Base-by-base conservation (phyloP, 176 grass and related monocot species). In the Oryza coarctata region DNA sequence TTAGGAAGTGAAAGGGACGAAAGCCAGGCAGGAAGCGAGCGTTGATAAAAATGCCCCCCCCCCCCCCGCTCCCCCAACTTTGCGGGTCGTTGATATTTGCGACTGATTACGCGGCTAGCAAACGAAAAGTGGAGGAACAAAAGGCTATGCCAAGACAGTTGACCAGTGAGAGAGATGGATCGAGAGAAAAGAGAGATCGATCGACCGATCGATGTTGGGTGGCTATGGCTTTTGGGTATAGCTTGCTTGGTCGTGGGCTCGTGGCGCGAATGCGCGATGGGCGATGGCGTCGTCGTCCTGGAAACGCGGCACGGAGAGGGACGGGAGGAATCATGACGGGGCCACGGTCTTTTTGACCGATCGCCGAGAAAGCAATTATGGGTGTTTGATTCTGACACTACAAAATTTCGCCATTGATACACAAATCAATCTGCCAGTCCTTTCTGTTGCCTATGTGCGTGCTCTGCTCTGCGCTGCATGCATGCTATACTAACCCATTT, bases 381-480 rank as follows among this genome's bases (percentile, higher is more conserved):
- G 17, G 49, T 85, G 74, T 78, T 77, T 85, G 82, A 85, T 85
- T 45, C 74, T 69, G 82, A 77, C 82, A 62, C 49, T 44, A 70
- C 49, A 84, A 68, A 77, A 63, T 71, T 78, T 85, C 65, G 74
- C 64, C 82, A 77, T 77, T 77, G 73, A 84, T 84, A 68, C 73
- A 84, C 73, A 84, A 77, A 84, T 84, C 73, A 77, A 84, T 40
- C 82, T 44, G 82, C 49, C 82, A 84, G 73, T 77, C 82, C 64
- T 77, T 84, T 77, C 73, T 76, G 61, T 13, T 33, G 11, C 45
- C 41, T 83, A 32, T 76, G 72, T 84, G 82, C 44, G 30, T 67
- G 79, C 79, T 62, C 50, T 67, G 79, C 79, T 62, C 50, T 58
- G 73, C 44, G 38, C 17, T 17, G 31, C 68, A n/a, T 26, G 11